A percentile compares a stretch with the other conserved stretches of the same genome.
These are phyloP conservation scores for Penicillium paxilli DNA, from an alignment of 495 filamentous ascomycete species.

Conservation along the genomic window DNA sequence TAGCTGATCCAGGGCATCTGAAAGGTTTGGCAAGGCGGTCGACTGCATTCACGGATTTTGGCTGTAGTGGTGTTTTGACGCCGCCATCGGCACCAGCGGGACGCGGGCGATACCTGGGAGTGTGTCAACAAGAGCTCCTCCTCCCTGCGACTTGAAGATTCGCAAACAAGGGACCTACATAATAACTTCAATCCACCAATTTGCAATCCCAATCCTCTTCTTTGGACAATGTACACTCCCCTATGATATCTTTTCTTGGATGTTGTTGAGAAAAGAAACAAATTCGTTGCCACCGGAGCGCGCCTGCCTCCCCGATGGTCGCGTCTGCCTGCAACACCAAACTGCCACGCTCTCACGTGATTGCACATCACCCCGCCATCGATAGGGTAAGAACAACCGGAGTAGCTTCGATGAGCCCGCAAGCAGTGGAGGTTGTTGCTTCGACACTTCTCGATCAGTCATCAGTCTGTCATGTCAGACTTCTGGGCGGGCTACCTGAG, in stretches of 20 bases:
- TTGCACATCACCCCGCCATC: background rate
- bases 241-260: background rate
- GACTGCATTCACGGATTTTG: constrained; percentile 50
- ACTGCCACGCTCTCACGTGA: constrained; percentile 40
- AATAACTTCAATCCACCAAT: background rate
- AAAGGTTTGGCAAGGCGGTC: constrained; percentile 85
- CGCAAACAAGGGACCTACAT: background rate
- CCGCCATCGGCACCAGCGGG: constrained; percentile 26
- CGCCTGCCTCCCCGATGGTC: constrained; percentile 25
- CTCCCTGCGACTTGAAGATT: background rate
- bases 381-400: no score
- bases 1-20: constrained; percentile 86
- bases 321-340: constrained; percentile 37
- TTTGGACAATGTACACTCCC: constrained; percentile 8
- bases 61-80: constrained; percentile 38
- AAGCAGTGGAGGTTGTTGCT: background rate
- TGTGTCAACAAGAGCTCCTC: constrained; percentile 2
- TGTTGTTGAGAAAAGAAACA: constrained; percentile 1
- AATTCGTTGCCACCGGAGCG: constrained; percentile 23
- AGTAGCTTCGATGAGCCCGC: background rate
- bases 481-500: constrained; percentile 88
- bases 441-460: background rate
- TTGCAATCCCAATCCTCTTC: background rate
- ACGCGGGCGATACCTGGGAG: constrained; percentile 46
- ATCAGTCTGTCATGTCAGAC: constrained; percentile 76